Conservation (phyloP, 352 stramenopile species). For the Saprolegnia parasitica region DNA sequence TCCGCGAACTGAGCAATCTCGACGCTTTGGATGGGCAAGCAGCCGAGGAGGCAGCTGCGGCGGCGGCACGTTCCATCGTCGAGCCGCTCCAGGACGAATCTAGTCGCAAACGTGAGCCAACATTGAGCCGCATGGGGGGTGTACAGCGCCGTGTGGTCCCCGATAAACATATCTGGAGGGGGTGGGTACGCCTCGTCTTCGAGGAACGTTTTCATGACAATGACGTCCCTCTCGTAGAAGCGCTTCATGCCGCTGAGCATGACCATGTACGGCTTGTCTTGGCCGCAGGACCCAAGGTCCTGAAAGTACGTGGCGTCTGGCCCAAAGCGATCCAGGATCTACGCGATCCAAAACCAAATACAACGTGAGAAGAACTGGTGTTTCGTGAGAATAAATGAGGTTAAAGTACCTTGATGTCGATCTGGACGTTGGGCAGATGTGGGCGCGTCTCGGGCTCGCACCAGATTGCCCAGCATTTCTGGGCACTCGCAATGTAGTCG, state of each 20-base stretch:
- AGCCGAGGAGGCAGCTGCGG: neutral
- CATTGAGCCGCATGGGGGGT: no score
- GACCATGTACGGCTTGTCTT: constrained; percentile 5
- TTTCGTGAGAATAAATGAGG: neutral
- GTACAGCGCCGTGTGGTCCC: constrained; percentile 2
- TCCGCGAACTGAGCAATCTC: neutral
- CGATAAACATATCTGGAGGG: neutral
- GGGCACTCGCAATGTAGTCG: neutral
- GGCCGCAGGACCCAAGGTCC: neutral
- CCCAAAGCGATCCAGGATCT: constrained; percentile 8
- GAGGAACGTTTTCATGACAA: constrained; percentile 28
- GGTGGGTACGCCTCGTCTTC: constrained; percentile 19
- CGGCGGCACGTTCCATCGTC: neutral
- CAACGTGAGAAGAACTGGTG: neutral
- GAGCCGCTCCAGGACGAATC: neutral
- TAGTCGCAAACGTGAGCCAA: neutral
- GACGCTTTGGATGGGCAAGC: neutral
- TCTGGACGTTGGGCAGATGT: neutral
- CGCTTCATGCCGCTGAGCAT: constrained; percentile 17
- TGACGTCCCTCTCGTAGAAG: constrained; percentile 10
- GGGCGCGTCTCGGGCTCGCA: neutral
- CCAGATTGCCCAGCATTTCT: constrained; percentile 7
- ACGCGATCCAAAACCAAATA: neutral
- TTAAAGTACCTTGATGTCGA: neutral
- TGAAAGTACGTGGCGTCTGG: neutral